Conservation (phyloP, 768 basidiomycete species). For the Sarcodon aspratus region DNA sequence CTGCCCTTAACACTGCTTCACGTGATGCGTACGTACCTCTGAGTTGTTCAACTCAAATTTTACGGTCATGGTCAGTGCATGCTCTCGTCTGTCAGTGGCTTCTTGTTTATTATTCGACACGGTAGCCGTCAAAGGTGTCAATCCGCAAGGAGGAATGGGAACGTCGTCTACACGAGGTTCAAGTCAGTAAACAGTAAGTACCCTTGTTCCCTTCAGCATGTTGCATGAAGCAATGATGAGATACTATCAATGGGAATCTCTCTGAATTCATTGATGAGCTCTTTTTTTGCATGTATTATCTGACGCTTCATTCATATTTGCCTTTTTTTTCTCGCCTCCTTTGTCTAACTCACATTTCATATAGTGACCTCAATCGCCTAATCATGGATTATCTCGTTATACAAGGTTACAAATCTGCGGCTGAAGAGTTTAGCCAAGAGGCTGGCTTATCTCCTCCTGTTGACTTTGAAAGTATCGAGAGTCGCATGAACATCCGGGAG, state of each 20-base stretch:
- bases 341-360: constrained; percentile 11
- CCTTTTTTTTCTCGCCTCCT: constrained; percentile 7
- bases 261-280: constrained; percentile 73
- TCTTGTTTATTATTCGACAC: constrained; percentile 1
- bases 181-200: constrained; percentile 84
- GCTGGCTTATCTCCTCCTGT: constrained; percentile 66
- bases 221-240: constrained; percentile 42
- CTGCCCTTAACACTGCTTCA: too few relatives aligned
- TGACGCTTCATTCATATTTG: constrained; percentile 39
- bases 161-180: constrained; percentile 67
- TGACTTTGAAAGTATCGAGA: constrained; percentile 88
- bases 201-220: constrained; percentile 6
- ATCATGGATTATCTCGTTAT: constrained; percentile 98
- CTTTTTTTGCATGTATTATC: constrained; percentile 78
- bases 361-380: constrained; percentile 85
- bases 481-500: constrained; percentile 88
- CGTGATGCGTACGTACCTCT: too few relatives aligned
- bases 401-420: constrained; percentile 94
- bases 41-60: neutral
- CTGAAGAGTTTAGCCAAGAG: constrained; percentile 89
- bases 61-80: constrained; percentile 13
- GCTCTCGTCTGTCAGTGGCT: neutral
- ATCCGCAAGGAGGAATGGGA: constrained; percentile 86
- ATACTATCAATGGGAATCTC: constrained; percentile 93
- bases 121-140: constrained; percentile 35